Evolutionary conservation across 768 basidiomycete genomes (phyloP), one percentile per base, ranked within the genome.

Genomic region (Tylopilus felleus): DNA sequence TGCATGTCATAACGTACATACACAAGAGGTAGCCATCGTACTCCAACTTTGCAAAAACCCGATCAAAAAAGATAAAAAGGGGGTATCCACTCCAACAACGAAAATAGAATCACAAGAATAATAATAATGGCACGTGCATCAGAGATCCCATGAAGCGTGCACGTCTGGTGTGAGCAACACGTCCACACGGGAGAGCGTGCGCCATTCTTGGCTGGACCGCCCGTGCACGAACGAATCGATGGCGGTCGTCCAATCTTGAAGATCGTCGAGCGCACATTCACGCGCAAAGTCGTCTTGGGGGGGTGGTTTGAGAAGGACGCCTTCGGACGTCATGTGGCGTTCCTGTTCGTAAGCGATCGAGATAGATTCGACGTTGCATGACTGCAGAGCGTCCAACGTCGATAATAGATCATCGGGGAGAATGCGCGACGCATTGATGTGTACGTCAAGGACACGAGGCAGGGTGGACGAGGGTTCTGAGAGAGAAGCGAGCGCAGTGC

Each of bases 251-350:
- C 69, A 70, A 10, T 70, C 69, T 35, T 60, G 47, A 50, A 70
- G 64, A 46, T 70, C 69, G 21, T 71, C 69, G 14, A 71, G 56
- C 0, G 69, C 69, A 23, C 70, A 71, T 40, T 70, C 61, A 5
- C 58, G 65, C 0, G 56, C 58, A 17, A 70, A 70, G 0, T 66
- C 58, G 49, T 70, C 68, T 6, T 59, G 55, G 6, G 51, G 33
- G 0, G 46, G 35, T 1, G 46, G 16, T 28, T 66, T 55, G 1
- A 25, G 17, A 8, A 44, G 51, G 16, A n/a, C 12, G 28, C 46
- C 35, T 25, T 60, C 25, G 9, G 29, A 42, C 25, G 7, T 51
- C 23, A 21, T 40, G 44, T 45, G 49, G 21, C 43, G 45, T 48
- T 47, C 56, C 12, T 55, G 49, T 39, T 59, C 63, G 28, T 65